These are phyloP conservation scores for Anaeromyces robustus DNA, from an alignment of 192 early-diverging fungal genomes.

Conservation along the genomic window DNA sequence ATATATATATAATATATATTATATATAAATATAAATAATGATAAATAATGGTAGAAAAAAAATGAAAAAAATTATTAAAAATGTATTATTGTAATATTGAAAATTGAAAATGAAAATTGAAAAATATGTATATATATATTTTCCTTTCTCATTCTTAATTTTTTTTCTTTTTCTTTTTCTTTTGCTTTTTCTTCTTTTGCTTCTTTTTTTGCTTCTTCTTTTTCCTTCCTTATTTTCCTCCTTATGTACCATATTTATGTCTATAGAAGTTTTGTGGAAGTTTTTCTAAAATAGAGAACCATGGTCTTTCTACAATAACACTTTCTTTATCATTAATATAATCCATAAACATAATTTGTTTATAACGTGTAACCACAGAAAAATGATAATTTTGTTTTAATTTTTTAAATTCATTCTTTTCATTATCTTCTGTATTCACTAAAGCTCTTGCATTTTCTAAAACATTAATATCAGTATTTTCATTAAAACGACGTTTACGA, in stretches of 20 bases:
- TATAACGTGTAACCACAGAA: constrained; percentile 61
- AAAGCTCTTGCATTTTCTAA: neutral
- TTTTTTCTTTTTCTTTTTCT: no score
- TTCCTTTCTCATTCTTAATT: no score
- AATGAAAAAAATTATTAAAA: no score
- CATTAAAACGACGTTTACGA: neutral
- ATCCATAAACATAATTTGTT: constrained; percentile 63
- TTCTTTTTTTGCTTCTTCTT: no score
- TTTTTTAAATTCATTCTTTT: constrained; percentile 28
- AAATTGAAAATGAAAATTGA: no score
- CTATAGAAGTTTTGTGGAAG: constrained; percentile 70
- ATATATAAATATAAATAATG: no score
- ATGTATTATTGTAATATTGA: no score
- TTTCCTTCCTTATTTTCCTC: neutral
- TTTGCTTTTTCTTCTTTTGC: no score
- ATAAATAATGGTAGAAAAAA: no score
- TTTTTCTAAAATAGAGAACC: constrained; percentile 55
- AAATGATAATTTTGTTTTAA: constrained; percentile 14
- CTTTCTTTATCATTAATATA: constrained; percentile 56
- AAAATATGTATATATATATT: no score
- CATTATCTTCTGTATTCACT: constrained; percentile 21
- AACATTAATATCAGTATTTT: neutral
- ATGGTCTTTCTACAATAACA: constrained; percentile 79
- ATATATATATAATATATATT: no score
- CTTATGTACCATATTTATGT: constrained; percentile 66